These are phyloP conservation scores for Blastobotrys apis DNA, from an alignment of 1,139 yeast species.

Conservation along the genomic window DNA sequence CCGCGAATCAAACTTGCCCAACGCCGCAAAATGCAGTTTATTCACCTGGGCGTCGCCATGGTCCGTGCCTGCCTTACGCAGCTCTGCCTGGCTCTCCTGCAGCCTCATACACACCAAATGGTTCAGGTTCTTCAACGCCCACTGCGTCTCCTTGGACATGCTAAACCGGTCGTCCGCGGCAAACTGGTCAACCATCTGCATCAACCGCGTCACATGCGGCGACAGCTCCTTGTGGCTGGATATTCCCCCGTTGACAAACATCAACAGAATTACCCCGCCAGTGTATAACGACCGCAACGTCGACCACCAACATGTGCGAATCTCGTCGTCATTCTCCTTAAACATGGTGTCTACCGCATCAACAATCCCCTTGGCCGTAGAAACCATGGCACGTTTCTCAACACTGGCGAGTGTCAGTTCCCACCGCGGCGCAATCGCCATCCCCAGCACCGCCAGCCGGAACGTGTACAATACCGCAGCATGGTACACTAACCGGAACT, in stretches of 20 bases:
- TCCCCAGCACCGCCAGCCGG: constrained; percentile 19
- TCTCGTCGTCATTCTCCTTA: constrained; percentile 15
- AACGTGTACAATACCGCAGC: constrained; percentile 20
- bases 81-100: constrained; percentile 39
- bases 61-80: constrained; percentile 47
- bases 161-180: constrained; percentile 44
- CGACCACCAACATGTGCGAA: constrained; percentile 52
- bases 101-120: constrained; percentile 48
- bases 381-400: constrained; percentile 18
- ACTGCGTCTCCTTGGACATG: constrained; percentile 60
- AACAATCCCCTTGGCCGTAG: constrained; percentile 24
- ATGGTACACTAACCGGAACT: constrained; percentile 22
- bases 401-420: constrained; percentile 13
- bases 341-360: constrained; percentile 38
- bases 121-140: constrained; percentile 59
- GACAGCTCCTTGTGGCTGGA: constrained; percentile 23
- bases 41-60: constrained; percentile 57
- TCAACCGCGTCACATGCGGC: constrained; percentile 26
- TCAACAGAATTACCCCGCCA: constrained; percentile 45
- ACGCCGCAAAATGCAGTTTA: constrained; percentile 41
- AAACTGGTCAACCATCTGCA: constrained; percentile 37
- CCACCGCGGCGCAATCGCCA: constrained; percentile 19
- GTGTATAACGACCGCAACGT: constrained; percentile 46
- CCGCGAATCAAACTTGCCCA: constrained; percentile 23
- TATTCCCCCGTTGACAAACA: constrained; percentile 44